Evolutionary conservation across 2,329 filamentous ascomycete species (phyloP), one percentile per base, ranked within the genome.

Genomic region (Arthrobotrys pseudoclavata): DNA sequence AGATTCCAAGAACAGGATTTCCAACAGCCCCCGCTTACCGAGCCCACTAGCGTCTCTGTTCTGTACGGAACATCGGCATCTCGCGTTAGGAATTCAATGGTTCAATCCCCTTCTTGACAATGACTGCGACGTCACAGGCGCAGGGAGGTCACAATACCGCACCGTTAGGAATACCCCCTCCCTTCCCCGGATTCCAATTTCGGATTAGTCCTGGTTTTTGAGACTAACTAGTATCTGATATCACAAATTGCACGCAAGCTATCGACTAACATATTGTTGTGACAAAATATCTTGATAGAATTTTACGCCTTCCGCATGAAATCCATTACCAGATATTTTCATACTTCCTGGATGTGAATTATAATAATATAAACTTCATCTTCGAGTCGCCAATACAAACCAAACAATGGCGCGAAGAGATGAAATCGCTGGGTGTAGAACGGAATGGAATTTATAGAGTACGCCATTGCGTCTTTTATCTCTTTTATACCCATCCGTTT

Each of bases 301-400:
- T 69, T 22, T 29, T 60, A 15, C 37, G 66, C n/a, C 50, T 69
- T 3, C 66, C 66, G 1, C 52, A 60, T 50, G 66, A 69, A 60
- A 53, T 69, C 10, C 53, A 50, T 18, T 69, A 69, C 12, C 53
- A 70, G 20, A 70, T 70, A 40, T 40, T 62, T 31, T 34, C 45
- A 1, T n/a, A 50, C 18, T 26, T 61, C n/a, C 18, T 70, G 20
- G 67, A 70, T 29, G 45, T 40, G 22, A 22, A 12, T 15, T 50
- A 50, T 24, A 2, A 15, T 0, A 31, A 24, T 2, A 42, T 62
- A 6, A 63, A 29, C 22, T 63, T 70, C 26, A 26, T 70, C 18
- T 70, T 70, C 29, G 26, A 70, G 18, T 61, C 67, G 9, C 53
- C 45, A 4, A 18, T 63, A 7, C 45, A 62, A 22, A 48, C 26